phyloP scores from a whole-genome alignment of 225 moss, liverwort and hornwort species.

The Asterella californica region DNA sequence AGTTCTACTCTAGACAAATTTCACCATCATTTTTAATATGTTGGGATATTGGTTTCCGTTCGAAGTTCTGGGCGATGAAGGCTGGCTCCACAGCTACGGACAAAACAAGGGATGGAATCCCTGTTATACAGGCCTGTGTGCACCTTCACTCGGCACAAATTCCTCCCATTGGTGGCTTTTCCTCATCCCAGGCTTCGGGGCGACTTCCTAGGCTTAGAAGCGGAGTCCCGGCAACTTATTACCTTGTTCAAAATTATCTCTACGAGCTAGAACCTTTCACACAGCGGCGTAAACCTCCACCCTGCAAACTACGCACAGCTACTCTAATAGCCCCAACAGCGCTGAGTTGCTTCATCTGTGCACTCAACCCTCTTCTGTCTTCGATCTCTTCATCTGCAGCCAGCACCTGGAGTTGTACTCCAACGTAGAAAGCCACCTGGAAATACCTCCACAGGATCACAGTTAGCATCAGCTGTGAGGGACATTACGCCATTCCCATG shows the following conservation, averaged over 20 bases:
- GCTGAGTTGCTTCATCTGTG: slow-evolving; percentile 55
- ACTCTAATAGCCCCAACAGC: slow-evolving; percentile 73
- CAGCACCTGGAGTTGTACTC: slow-evolving; percentile 69
- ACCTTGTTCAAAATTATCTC: not conserved
- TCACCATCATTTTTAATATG: not conserved
- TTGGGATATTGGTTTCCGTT: not conserved
- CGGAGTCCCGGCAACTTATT: not conserved
- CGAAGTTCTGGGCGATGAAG: not conserved
- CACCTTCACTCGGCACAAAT: not conserved
- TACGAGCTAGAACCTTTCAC: not conserved
- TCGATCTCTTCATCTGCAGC: slow-evolving; percentile 39
- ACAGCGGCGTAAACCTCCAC: slow-evolving; percentile 52
- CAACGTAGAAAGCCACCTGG: slow-evolving; percentile 77
- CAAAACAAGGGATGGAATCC: not conserved
- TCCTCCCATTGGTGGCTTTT: not conserved
- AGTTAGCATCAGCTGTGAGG: not conserved
- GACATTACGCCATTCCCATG: not conserved
- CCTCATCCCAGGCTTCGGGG: not conserved
- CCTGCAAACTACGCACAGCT: slow-evolving; percentile 79
- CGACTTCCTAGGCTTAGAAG: not conserved
- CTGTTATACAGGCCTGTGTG: not conserved
- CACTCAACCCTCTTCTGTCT: slow-evolving; percentile 38
- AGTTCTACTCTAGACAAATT: not conserved
- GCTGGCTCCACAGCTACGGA: not conserved
- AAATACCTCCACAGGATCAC: not conserved